Base-by-base conservation (phyloP, 2,329 filamentous ascomycete species). In the Fusarium circinatum region DNA sequence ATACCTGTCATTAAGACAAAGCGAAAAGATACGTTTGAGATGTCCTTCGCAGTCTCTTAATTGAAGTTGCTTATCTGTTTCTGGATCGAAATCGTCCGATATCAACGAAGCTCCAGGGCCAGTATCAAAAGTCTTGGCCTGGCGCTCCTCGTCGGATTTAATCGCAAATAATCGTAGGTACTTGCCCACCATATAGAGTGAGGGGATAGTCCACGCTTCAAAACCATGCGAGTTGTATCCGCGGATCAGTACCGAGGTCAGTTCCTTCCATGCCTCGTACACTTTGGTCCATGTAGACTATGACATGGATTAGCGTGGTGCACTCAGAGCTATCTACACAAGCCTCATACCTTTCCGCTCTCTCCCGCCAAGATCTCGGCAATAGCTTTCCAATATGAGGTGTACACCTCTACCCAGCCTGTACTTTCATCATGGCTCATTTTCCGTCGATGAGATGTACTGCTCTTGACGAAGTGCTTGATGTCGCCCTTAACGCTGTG, bases 151-250 rank as follows among this genome's bases (percentile, higher is more conserved):
- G 80, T 99, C 96, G 63, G 96, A 95, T 79, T 92, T 94, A 81
- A 98, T 96, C 54, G 96, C 96, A 83, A 98, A 97, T 48, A 93
- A 85, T 68, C 96, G 89, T 67, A 99, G 83, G 80, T 97, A 95
- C 83, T 94, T 97, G 62, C 95, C 95, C 30, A 92, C 91, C 59
- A 93, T 89, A 79, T 98, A 98, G 44, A 99, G 87, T 79, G 94
- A 95, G 8, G 96, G 95, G 58, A 99, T 91, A 0, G 95, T 96
- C 96, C 96, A 99, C 38, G 94, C 92, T 74, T 94, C 91, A 77
- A 98, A 94, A 6, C 89, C 88, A 62, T 88, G 86, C 74, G 89
- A 92, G 41, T 91, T 92, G 80, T 98, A 98, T 38, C 94, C 95
- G 75, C 94, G 90, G 65, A 95, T 91, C 44, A 98, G 86, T 54